A percentile compares a stretch with the other conserved stretches of the same genome.
These are phyloP conservation scores for Solanum ossicruentum DNA, from an alignment of 257 asterid genomes.

Conservation along the genomic window DNA sequence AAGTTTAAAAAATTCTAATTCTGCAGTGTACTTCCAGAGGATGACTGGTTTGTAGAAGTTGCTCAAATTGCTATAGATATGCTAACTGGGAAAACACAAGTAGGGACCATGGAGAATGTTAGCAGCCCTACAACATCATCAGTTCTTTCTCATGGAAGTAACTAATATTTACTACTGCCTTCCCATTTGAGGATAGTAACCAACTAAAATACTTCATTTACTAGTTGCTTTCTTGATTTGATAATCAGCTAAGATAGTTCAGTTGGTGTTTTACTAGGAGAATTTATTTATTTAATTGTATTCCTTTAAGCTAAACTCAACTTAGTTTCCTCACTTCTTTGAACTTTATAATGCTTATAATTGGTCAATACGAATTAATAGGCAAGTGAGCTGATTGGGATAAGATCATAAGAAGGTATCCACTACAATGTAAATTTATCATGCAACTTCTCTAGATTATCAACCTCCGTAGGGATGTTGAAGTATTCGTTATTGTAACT, in stretches of 20 bases:
- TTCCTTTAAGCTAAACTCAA: neutral
- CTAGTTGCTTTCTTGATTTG: neutral
- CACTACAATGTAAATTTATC: neutral
- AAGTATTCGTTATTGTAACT: neutral
- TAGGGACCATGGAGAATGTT: constrained; percentile 27
- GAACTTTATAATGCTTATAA: neutral
- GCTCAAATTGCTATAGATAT: constrained; percentile 83
- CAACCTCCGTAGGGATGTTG: neutral
- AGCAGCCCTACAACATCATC: constrained; percentile 72
- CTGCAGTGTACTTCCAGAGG: constrained; percentile 66
- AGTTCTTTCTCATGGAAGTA: constrained; percentile 60
- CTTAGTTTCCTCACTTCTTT: neutral
- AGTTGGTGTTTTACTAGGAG: neutral
- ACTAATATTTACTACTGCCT: neutral
- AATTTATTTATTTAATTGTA: neutral
- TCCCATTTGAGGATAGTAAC: neutral
- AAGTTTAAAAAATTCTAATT: neutral
- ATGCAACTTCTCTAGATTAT: neutral
- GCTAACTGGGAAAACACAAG: constrained; percentile 54
- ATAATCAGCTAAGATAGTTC: neutral
- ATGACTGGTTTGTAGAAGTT: constrained; percentile 92
- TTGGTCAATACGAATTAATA: neutral
- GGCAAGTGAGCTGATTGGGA: too few relatives aligned
- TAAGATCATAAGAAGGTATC: too few relatives aligned
- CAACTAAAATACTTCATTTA: neutral